Evolutionary conservation across 768 basidiomycete genomes (phyloP), one percentile per base, ranked within the genome.

Genomic region (Trametes punicea): DNA sequence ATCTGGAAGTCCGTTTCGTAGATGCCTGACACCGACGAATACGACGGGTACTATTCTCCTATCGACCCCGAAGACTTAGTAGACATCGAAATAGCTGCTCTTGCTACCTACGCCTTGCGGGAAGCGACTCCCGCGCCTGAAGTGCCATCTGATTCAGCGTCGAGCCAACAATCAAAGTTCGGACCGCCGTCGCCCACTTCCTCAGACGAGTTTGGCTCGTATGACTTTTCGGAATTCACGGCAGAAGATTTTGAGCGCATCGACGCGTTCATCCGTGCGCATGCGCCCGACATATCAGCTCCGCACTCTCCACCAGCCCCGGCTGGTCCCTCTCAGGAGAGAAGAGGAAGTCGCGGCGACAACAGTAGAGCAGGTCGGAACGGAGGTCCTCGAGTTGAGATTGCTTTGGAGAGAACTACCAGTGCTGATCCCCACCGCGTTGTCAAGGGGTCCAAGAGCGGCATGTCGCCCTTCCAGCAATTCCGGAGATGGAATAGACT

Each of bases 181-280:
- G 8, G 23, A 25, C 45, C 61, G 70, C 52, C 51, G 69, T 75
- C 44, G 26, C 51, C 31, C 25, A 26, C 51, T 8, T 39, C 57
- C 8, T 39, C 54, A 20, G 75, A 77, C 58, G 77, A 79, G 58
- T 85, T 74, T 61, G 76, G 75, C 18, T 70, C 62, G 4, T 81
- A 81, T 61, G 74, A 80, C 40, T 72, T 85, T 46, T 75, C 80
- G 0, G 80, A 79, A 45, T 81, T 86, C 57, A 83, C 83, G 0
- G 75, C 75, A 23, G 77, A 83, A 29, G 84, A 88, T 23, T 74
- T 86, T 36, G 74, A 71, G 2, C 65, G 68, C 23, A 71, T 83
- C 51, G 84, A 85, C 61, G 74, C 74, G 26, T 67, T 71, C 26
- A 56, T 75, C 25, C 11, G 54, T 29, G 26, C 55, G 2, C 57